A percentile compares a stretch with the other conserved stretches of the same genome.
Evolutionary conservation across 1,284 basidiomycete genomes (phyloP).

Genomic region (Heterobasidion occidentale): DNA sequence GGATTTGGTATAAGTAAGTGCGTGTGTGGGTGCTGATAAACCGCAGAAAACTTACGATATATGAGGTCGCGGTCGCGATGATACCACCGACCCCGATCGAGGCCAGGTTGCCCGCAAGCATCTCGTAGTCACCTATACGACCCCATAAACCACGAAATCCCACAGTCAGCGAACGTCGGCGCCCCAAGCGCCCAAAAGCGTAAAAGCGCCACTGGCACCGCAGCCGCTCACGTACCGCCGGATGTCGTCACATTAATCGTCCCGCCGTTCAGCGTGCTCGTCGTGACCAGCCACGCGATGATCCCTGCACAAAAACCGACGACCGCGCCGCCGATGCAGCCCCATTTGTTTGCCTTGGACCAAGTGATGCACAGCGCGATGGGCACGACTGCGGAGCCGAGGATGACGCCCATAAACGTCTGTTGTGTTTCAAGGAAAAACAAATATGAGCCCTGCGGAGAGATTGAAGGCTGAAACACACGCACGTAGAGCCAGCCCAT

Average conservation of each 20-base stretch:
- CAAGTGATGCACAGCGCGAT: conserved; percentile 81
- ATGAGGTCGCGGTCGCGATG: conserved; percentile 57
- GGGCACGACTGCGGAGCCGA: conserved; percentile 82
- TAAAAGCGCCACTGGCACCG: background rate
- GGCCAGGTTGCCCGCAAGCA: conserved; percentile 84
- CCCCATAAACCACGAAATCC: background rate
- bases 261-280: conserved; percentile 59
- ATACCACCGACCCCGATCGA: conserved; percentile 80
- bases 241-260: conserved; percentile 57
- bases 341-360: conserved; percentile 77
- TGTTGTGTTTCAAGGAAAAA: conserved; percentile 15
- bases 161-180: background rate
- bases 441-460: background rate
- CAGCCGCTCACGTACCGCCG: background rate
- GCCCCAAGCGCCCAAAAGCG: background rate
- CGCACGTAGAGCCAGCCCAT: conserved; percentile 84
- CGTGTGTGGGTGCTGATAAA: too few relatives aligned
- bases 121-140: conserved; percentile 60
- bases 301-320: conserved; percentile 68
- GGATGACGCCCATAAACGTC: conserved; percentile 79
- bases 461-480: conserved; percentile 7
- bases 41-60: conserved; percentile 36
- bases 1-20: too few relatives aligned
- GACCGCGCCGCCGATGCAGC: conserved; percentile 67
- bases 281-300: conserved; percentile 80